phyloP scores from a whole-genome alignment of 129 eudicot genomes.

The Artemisia annua region DNA sequence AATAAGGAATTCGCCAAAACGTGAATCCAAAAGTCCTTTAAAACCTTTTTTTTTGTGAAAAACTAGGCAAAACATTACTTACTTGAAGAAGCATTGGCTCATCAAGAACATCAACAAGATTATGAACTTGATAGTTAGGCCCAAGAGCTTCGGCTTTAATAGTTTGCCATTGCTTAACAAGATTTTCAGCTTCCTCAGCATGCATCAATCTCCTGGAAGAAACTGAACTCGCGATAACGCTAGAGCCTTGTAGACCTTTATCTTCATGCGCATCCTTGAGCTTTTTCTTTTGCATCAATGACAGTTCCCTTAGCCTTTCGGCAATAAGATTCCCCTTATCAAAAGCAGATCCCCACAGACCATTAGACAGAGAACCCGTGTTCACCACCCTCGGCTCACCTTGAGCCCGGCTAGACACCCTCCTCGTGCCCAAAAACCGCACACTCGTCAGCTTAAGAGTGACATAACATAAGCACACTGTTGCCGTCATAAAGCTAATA shows the following conservation, averaged over 20 bases:
- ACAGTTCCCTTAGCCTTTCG: constrained; percentile 37
- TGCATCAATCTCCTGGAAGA: constrained; percentile 62
- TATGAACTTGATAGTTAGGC: constrained; percentile 56
- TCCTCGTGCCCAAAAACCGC: constrained; percentile 41
- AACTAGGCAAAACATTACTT: constrained; percentile 13
- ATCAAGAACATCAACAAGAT: constrained; percentile 77
- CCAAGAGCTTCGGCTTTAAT: constrained; percentile 96
- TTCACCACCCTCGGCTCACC: constrained; percentile 34
- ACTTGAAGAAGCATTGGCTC: constrained; percentile 94
- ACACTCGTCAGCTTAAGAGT: constrained; percentile 45
- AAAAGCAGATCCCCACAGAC: constrained; percentile 38
- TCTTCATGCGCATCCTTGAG: constrained; percentile 29
- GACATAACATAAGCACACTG: constrained; percentile 55
- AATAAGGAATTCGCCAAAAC: neutral
- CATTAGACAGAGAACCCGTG: constrained; percentile 43
- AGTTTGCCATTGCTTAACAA: constrained; percentile 89
- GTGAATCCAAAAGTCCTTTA: neutral
- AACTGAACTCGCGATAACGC: constrained; percentile 30
- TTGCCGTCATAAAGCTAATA: constrained; percentile 46
- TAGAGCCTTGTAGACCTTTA: constrained; percentile 39
- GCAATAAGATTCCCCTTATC: constrained; percentile 39
- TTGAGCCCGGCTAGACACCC: constrained; percentile 41
- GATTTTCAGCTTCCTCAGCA: constrained; percentile 87
- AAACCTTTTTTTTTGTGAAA: neutral
- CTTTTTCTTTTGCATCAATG: constrained; percentile 43